These are phyloP conservation scores for Linum lewisii DNA, from an alignment of 345 rosid genomes.

Conservation along the genomic window DNA sequence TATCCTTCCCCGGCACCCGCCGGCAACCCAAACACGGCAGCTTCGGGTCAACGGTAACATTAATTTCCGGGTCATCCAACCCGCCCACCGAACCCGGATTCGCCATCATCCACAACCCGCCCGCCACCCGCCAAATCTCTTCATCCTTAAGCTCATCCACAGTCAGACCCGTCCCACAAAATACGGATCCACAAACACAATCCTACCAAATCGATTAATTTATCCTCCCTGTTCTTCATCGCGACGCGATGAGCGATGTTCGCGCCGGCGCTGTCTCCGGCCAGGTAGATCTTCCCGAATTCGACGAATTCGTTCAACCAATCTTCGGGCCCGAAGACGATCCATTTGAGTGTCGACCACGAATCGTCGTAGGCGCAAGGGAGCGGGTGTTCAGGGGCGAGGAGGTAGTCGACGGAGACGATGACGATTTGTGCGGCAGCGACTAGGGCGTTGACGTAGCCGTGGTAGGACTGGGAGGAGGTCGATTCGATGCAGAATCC, in stretches of 20 bases:
- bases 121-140: not conserved
- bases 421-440: constrained; percentile 17
- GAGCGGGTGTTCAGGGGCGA: constrained; percentile 30
- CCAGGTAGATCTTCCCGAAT: constrained; percentile 14
- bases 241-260: constrained; percentile 20
- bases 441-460: constrained; percentile 17
- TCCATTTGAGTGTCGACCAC: constrained; percentile 33
- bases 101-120: not conserved
- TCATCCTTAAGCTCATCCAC: not conserved
- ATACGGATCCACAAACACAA: not conserved
- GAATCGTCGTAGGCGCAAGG: constrained; percentile 29
- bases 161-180: not conserved
- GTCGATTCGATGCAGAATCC: constrained; percentile 15
- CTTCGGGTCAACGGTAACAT: not conserved
- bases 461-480: constrained; percentile 16
- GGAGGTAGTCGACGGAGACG: constrained; percentile 32
- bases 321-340: constrained; percentile 10
- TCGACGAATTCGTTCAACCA: constrained; percentile 17
- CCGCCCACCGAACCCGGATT: not conserved
- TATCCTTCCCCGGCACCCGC: constrained; percentile 24
- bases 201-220: not conserved
- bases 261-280: constrained; percentile 28
- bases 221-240: constrained; percentile 24
- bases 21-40: not conserved
- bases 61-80: not conserved